Evolutionary conservation across 208 protist species (phyloP), one percentile per base, ranked within the genome.

Genomic region (Phytomonas serpens): DNA sequence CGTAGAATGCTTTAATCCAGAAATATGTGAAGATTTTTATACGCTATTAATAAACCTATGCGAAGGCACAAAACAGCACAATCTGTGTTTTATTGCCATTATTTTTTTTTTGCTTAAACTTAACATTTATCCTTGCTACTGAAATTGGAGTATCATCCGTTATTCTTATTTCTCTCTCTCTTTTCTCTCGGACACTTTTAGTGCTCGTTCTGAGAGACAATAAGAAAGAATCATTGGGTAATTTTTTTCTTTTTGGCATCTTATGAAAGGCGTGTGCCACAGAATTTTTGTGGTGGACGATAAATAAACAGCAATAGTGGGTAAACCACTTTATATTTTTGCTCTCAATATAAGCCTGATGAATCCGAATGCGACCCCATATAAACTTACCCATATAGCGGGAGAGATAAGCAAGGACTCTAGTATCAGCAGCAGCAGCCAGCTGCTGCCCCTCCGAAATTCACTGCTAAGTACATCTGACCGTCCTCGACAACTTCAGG

Each of bases 91-190:
- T 57, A 57, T 57, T 57, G 27, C 27, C 47, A 57, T 57, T 0
- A 57, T 27, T 57, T 57, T 6, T 27, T 27, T 57, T 19, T 36
- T 57, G 16, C 1, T 16, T 57, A 27, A n/a, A 52, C 23, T 57
- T 19, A 57, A 27, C 27, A 27, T 27, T 23, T 57, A 23, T 6
- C 47, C 27, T 57, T 57, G 1, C 47, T 57, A 57, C 47, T 57
- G 47, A 57, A 57, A 57, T 27, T 4, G 10, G 47, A 19, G 1
- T 31, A 61, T 61, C 0, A 10, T 42, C 27, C n/a, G 3, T 29
- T 31, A 23, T 37, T 51, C 34, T 74, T 67, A 52, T 75, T 14
- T 5, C 40, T 9, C 68, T 64, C 16, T 34, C 16, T 37, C 31
- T 63, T 38, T 34, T 47, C 27, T 32, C 64, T 52, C 23, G 13